A percentile compares a stretch with the other conserved stretches of the same genome.
Evolutionary conservation across 2,329 filamentous ascomycete genomes (phyloP).

Genomic region (Chaetomiaceae sp.): DNA sequence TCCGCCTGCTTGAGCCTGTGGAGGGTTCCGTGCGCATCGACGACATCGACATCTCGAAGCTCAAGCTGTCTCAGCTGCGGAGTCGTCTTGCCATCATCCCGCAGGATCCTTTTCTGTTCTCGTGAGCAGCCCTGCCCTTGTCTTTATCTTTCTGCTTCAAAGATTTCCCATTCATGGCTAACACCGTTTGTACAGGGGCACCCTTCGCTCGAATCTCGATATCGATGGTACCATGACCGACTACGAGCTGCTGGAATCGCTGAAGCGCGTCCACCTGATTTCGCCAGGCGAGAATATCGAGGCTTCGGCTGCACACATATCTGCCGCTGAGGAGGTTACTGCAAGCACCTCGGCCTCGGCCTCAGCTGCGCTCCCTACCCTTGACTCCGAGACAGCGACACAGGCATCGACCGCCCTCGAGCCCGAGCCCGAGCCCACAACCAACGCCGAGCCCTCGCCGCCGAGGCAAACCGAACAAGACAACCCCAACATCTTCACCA

Average conservation of each 20-base stretch:
- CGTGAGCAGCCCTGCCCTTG: constrained; percentile 24
- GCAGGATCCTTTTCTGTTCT: constrained; percentile 63
- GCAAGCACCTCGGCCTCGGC: not conserved
- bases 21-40: constrained; percentile 43
- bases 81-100: constrained; percentile 62
- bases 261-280: constrained; percentile 58
- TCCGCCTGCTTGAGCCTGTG: constrained; percentile 50
- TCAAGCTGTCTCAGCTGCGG: constrained; percentile 58
- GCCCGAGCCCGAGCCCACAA: constrained; percentile 16
- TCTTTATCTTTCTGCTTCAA: not conserved
- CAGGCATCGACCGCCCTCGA: constrained; percentile 13
- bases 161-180: not conserved
- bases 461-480: not conserved
- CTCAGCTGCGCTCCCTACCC: not conserved
- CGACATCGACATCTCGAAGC: constrained; percentile 49
- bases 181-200: constrained; percentile 37
- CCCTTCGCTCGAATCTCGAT: constrained; percentile 59
- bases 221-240: constrained; percentile 58
- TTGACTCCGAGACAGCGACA: constrained; percentile 10
- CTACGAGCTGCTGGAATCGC: constrained; percentile 54
- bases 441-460: constrained; percentile 14
- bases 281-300: constrained; percentile 24
- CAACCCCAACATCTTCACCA: constrained; percentile 30
- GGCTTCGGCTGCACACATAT: not conserved
- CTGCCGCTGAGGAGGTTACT: not conserved